A percentile compares a stretch with the other conserved stretches of the same genome.
Conservation (phyloP, 441 rosid genomes). For the Omphalea diandra region DNA sequence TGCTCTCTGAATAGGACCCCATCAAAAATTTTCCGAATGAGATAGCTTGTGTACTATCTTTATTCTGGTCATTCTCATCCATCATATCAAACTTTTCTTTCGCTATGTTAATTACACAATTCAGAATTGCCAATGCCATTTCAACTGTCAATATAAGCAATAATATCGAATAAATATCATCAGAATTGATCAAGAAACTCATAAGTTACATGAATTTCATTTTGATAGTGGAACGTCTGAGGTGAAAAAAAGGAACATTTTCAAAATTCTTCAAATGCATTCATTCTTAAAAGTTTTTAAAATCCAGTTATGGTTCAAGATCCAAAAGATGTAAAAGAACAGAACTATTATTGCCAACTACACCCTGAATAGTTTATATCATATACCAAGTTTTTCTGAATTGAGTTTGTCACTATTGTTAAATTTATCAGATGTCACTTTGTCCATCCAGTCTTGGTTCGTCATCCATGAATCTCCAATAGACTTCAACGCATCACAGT, state of each 20-base stretch:
- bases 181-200: slow-evolving; percentile 13
- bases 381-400: slow-evolving; percentile 58
- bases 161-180: neutral
- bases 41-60: slow-evolving; percentile 22
- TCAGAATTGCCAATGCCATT: slow-evolving; percentile 53
- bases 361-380: neutral
- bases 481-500: slow-evolving; percentile 52
- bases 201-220: neutral
- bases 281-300: neutral
- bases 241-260: neutral
- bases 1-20: slow-evolving; percentile 41
- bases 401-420: slow-evolving; percentile 36
- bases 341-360: neutral
- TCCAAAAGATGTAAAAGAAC: neutral
- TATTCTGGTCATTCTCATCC: slow-evolving; percentile 56
- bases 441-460: slow-evolving; percentile 52
- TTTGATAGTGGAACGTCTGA: too few relatives aligned
- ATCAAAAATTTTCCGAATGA: slow-evolving; percentile 35
- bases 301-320: neutral
- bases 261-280: neutral
- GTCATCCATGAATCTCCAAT: slow-evolving; percentile 71
- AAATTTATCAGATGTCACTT: slow-evolving; percentile 33
- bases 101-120: slow-evolving; percentile 57
- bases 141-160: slow-evolving; percentile 45
- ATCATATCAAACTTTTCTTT: slow-evolving; percentile 57